Percentiles rank a stretch among this genome's conserved stretches.
Conservation (phyloP, 2,329 filamentous ascomycete species). For the Aspergillus niger region DNA sequence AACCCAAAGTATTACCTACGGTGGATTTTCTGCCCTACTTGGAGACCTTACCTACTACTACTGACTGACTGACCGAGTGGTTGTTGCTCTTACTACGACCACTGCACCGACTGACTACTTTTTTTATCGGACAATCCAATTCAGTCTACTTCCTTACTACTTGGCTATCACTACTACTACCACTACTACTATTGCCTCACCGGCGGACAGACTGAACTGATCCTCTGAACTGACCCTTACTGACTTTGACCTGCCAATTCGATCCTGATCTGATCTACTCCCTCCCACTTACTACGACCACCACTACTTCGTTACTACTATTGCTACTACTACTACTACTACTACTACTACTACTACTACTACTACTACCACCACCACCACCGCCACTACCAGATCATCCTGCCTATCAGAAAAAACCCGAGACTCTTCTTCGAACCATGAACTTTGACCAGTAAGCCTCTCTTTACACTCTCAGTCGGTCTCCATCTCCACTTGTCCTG, state of each 20-base stretch:
- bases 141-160: neutral
- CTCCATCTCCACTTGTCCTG: constrained; percentile 21
- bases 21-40: too few relatives aligned
- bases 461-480: constrained; percentile 16
- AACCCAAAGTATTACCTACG: neutral
- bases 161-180: neutral
- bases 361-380: neutral
- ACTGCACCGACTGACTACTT: neutral
- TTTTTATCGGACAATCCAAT: neutral
- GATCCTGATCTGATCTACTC: neutral
- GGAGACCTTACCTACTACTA: neutral
- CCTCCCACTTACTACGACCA: neutral
- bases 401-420: constrained; percentile 9
- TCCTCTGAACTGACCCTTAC: neutral
- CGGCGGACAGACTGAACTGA: neutral
- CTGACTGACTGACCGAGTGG: constrained; percentile 3
- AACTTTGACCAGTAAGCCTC: constrained; percentile 27
- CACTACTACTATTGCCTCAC: neutral
- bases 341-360: neutral
- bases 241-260: neutral
- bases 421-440: constrained; percentile 17
- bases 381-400: neutral
- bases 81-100: neutral
- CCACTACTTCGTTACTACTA: neutral
- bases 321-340: too few relatives aligned